phyloP scores from a whole-genome alignment of 805 yeast species.

The Saccharomycopsis sp. region DNA sequence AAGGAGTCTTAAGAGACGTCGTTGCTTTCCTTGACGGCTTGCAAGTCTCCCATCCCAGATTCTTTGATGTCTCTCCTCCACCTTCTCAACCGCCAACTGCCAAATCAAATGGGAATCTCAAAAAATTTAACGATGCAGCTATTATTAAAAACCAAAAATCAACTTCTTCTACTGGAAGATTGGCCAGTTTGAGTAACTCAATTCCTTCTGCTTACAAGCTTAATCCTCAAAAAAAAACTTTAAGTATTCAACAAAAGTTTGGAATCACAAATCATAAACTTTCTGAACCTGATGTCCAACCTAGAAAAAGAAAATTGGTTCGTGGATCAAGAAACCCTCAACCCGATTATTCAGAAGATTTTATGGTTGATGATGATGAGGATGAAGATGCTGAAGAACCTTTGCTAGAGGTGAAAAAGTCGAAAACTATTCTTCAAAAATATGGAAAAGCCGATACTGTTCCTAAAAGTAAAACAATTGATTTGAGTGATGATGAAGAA shows the following conservation, averaged over 20 bases:
- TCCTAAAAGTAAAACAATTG: neutral
- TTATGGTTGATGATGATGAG: slow-evolving; percentile 21
- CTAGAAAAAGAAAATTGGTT: slow-evolving; percentile 30
- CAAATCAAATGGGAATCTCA: too few species aligned
- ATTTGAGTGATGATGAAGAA: slow-evolving; percentile 27
- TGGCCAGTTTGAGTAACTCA: neutral
- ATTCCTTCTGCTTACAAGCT: slow-evolving; percentile 1
- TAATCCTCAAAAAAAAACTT: slow-evolving; percentile 7
- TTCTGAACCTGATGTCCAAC: slow-evolving; percentile 7
- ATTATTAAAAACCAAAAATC: neutral
- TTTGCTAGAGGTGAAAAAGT: slow-evolving; percentile 15
- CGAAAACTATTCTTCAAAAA: slow-evolving; percentile 1
- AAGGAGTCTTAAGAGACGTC: slow-evolving; percentile 26
- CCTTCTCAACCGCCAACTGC: neutral
- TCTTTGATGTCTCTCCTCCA: slow-evolving; percentile 3
- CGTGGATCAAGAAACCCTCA: slow-evolving; percentile 27
- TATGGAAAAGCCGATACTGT: neutral
- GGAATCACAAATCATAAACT: slow-evolving; percentile 10
- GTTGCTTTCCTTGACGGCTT: slow-evolving; percentile 21
- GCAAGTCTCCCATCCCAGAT: slow-evolving; percentile 19
- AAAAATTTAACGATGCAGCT: too few species aligned
- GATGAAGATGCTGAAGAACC: slow-evolving; percentile 21
- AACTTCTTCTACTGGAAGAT: neutral
- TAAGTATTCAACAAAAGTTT: slow-evolving; percentile 16
- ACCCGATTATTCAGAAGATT: slow-evolving; percentile 26